Evolutionary conservation across 1,284 basidiomycete species (phyloP), one percentile per base, ranked within the genome.

Genomic region (Agroathelia rolfsii): DNA sequence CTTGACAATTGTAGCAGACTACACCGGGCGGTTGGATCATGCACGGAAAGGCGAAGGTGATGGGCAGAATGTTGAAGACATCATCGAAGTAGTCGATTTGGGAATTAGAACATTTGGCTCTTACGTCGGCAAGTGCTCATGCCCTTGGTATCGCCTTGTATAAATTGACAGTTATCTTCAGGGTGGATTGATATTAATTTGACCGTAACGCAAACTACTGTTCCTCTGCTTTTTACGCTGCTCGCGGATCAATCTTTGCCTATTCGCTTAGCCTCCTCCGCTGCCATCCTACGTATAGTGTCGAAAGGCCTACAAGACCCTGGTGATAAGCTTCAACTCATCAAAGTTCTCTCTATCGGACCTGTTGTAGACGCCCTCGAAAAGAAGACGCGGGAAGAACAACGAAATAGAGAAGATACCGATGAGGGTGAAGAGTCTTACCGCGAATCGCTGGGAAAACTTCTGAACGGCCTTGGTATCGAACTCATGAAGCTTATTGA

Each of bases 141-240:
- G 28, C 4, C 28, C 29, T 17, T 2, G 18, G 14, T 7, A 5
- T 5, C 27, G 21, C 21, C 32, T 24, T 28, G 28, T 34, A 27
- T 19, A 10, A 25, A n/a, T 36, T 23, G 31, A 13, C 23, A 6
- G 10, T 18, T 32, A 3, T 17, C 27, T 19, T 15, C 46, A 94
- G 90, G 92, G 6, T 99, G 95, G 95, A 85, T 98, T 47, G 96
- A 99, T 52, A 93, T 99, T 49, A 87, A 88, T 47, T 66, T 98
- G 37, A 88, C 95, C 18, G 83, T 99, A 40, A 97, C 92, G 1
- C 88, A 86, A 14, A 76, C 76, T 7, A 92, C 92, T 1, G 76
- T 98, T 17, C 76, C 81, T 5, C 61, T 98, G 29, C 70, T 97
- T 30, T 94, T 92, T 55, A 76, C 70, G 25, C 68, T 95, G 17